Base-by-base conservation (phyloP, 2,329 filamentous ascomycete species). In the Cadophora malorum region DNA sequence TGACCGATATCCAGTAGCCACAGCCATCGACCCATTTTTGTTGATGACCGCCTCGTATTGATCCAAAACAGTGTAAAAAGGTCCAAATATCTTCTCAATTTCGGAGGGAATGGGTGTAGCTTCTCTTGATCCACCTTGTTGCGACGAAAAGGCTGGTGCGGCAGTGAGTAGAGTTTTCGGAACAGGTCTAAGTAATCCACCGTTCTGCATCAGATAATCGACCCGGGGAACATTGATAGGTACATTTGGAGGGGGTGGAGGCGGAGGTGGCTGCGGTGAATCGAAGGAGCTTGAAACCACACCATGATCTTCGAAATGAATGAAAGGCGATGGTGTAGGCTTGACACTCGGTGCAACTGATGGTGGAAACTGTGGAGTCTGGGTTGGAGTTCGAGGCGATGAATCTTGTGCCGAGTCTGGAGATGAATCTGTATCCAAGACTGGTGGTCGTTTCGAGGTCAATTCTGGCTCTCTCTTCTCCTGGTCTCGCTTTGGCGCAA, bases 1-100 rank as follows among this genome's bases (percentile, higher is more conserved):
- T 0, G 95, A 97, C 64, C 93, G 89, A 79, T 98, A 97, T 6
- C 96, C 96, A 0, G 95, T 98, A 19, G 96, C 96, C 1, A 98
- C 96, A 2, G 96, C 96, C 5, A 99, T 83, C 0, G 95, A 98
- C 3, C 96, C 96, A 74, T 91, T 93, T 70, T 91, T 94, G 52
- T 86, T 83, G 70, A 98, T 85, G 4, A 99, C 94, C 3, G 87
- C 86, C 71, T 91, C 87, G 77, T 97, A 98, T 76, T 97, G 91
- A 72, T 97, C 91, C 25, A 99, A 84, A 1, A 97, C 84, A 71
- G 88, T 90, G 78, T 92, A 91, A 72, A 96, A 93, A 0, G 93
- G 93, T 4, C 91, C 87, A 76, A 97, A 98, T 5, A 97, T 83
- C 16, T 87, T 88, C 61, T 91, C 87, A 23, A 91, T 88, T 64